Conservation (phyloP, 805 yeast species). For the Saccharomycopsis sp. region DNA sequence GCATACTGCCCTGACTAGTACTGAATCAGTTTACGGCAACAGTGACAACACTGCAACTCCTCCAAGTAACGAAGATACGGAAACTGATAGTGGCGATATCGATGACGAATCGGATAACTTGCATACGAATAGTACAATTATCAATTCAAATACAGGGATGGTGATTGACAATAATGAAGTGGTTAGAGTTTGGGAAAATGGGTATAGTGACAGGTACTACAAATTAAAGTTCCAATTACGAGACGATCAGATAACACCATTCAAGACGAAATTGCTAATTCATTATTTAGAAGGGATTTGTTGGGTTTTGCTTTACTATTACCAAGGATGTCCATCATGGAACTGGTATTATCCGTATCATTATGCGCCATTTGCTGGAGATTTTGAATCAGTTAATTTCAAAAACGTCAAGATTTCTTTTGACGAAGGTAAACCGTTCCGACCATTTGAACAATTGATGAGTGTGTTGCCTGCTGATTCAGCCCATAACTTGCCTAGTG, state of each 20-base stretch:
- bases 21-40: not conserved
- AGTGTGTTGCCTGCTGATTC: slow-evolving; percentile 93
- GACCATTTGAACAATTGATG: slow-evolving; percentile 92
- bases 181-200: slow-evolving; percentile 78
- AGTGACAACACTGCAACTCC: not conserved
- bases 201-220: slow-evolving; percentile 80
- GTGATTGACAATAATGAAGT: slow-evolving; percentile 32
- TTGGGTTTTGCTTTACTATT: slow-evolving; percentile 93
- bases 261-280: slow-evolving; percentile 53
- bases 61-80: not conserved
- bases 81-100: slow-evolving; percentile 2
- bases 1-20: slow-evolving; percentile 1
- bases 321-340: slow-evolving; percentile 99
- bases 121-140: slow-evolving; percentile 10
- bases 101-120: slow-evolving; percentile 7
- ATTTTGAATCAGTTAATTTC: slow-evolving; percentile 49
- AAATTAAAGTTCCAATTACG: slow-evolving; percentile 58
- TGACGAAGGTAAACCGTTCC: slow-evolving; percentile 66
- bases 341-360: slow-evolving; percentile 96
- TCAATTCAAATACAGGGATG: slow-evolving; percentile 18
- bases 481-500: slow-evolving; percentile 74
- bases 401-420: slow-evolving; percentile 49
- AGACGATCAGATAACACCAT: slow-evolving; percentile 43
- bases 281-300: slow-evolving; percentile 89
- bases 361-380: slow-evolving; percentile 96